Evolutionary conservation across 2,329 filamentous ascomycete species (phyloP).

Genomic region (Onygenales sp.): DNA sequence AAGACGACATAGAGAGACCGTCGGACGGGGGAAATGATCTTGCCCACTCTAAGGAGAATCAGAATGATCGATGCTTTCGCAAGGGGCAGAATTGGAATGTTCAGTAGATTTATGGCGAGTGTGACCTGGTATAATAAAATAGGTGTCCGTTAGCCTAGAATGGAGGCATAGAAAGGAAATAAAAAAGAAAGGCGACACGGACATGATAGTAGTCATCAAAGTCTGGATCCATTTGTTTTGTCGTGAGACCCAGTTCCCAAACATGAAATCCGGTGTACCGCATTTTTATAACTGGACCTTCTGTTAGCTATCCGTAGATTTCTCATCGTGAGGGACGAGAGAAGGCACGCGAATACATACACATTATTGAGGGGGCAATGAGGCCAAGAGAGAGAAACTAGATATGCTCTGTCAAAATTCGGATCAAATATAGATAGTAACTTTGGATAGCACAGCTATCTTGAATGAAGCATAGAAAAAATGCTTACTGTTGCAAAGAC

Average conservation of each 20-base stretch:
- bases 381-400: slow-evolving; percentile 1
- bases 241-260: neutral
- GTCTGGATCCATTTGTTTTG: slow-evolving; percentile 22
- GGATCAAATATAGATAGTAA: too few relatives aligned
- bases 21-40: slow-evolving; percentile 28
- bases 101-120: slow-evolving; percentile 30
- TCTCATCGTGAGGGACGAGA: slow-evolving; percentile 16
- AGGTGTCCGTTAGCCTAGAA: neutral
- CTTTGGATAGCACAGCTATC: too few relatives aligned
- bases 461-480: neutral
- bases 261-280: neutral
- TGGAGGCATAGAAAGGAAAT: neutral
- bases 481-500: slow-evolving; percentile 19
- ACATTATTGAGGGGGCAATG: slow-evolving; percentile 4
- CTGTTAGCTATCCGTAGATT: slow-evolving; percentile 17
- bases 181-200: neutral
- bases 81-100: slow-evolving; percentile 31
- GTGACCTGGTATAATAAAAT: slow-evolving; percentile 15
- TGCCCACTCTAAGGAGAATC: slow-evolving; percentile 29
- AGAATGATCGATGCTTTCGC: slow-evolving; percentile 32
- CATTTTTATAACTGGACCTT: neutral
- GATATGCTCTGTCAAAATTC: too few relatives aligned
- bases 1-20: slow-evolving; percentile 28
- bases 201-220: slow-evolving; percentile 10
- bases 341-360: slow-evolving; percentile 30